These are phyloP conservation scores for Lactarius hengduanensis DNA, from an alignment of 768 basidiomycete species.

Conservation along the genomic window DNA sequence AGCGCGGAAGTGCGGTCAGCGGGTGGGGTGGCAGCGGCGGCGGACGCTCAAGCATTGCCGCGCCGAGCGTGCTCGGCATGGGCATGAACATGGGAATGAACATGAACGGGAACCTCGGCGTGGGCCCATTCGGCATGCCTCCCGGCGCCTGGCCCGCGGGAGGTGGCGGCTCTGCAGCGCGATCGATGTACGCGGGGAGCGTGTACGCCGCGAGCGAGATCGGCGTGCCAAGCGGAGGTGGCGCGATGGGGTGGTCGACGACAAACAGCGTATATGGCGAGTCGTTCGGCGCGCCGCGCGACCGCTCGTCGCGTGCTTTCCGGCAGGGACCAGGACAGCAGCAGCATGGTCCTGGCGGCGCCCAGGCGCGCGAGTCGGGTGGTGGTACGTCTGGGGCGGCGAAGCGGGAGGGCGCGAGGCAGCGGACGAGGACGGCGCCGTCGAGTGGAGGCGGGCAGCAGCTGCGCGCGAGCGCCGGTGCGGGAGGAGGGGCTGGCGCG, in stretches of 20 bases:
- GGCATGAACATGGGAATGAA: slow-evolving; percentile 33
- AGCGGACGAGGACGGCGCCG: slow-evolving; percentile 37
- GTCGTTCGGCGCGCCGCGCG: slow-evolving; percentile 31
- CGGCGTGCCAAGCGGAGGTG: slow-evolving; percentile 35
- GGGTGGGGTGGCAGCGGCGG: slow-evolving; percentile 34
- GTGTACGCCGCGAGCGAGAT: slow-evolving; percentile 54
- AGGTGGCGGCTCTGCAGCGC: slow-evolving; percentile 37
- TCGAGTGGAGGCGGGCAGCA: slow-evolving; percentile 26
- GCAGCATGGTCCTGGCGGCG: neutral
- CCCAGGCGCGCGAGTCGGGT: neutral
- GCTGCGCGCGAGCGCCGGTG: slow-evolving; percentile 21
- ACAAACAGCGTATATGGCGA: slow-evolving; percentile 74
- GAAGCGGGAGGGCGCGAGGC: slow-evolving; percentile 28
- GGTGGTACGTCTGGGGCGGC: slow-evolving; percentile 22
- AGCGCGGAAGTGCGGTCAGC: slow-evolving; percentile 60
- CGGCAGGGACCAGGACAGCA: slow-evolving; percentile 19
- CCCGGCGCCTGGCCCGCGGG: slow-evolving; percentile 40
- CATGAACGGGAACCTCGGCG: slow-evolving; percentile 29
- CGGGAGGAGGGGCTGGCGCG: neutral
- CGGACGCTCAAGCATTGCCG: slow-evolving; percentile 31
- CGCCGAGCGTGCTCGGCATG: slow-evolving; percentile 38
- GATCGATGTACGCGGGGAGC: slow-evolving; percentile 65
- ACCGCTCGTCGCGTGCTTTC: slow-evolving; percentile 32
- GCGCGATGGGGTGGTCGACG: slow-evolving; percentile 37
- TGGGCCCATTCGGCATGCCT: slow-evolving; percentile 29